Evolutionary conservation across 352 stramenopile species (phyloP).

Genomic region (Stephanocyclus meneghinianus): DNA sequence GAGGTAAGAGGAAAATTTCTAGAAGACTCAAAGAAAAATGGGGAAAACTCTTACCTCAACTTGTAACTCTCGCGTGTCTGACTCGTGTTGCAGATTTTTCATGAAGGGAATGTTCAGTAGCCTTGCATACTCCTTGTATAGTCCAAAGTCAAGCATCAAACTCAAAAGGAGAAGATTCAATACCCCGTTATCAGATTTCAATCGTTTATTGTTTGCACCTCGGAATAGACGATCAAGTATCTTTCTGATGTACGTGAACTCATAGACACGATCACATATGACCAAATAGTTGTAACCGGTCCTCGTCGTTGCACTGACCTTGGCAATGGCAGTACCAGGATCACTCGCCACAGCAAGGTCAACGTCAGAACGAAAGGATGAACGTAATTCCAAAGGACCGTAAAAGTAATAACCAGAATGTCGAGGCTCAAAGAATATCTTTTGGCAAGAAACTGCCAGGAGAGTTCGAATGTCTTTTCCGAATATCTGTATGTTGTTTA

Average conservation of each 20-base stretch:
- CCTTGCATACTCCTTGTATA: constrained; percentile 57
- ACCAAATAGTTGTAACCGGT: constrained; percentile 40
- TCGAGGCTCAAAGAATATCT: constrained; percentile 61
- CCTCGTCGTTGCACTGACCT: constrained; percentile 33
- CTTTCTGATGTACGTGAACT: constrained; percentile 59
- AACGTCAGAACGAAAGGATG: constrained; percentile 40
- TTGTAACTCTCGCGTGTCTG: constrained; percentile 58
- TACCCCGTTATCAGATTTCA: constrained; percentile 66
- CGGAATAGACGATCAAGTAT: constrained; percentile 54
- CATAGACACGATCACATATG: constrained; percentile 60
- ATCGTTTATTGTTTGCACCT: constrained; percentile 32
- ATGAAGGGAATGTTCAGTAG: constrained; percentile 69
- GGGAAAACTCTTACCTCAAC: constrained; percentile 39
- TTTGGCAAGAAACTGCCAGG: constrained; percentile 60
- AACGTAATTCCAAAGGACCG: constrained; percentile 52
- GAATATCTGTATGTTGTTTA: constrained; percentile 67
- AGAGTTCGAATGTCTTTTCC: constrained; percentile 64
- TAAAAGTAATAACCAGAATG: constrained; percentile 65
- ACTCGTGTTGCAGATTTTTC: constrained; percentile 64
- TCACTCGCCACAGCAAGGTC: constrained; percentile 56
- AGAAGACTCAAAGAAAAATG: neutral
- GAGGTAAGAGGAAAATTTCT: neutral
- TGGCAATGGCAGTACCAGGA: constrained; percentile 37
- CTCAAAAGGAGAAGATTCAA: constrained; percentile 64
- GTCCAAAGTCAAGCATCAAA: constrained; percentile 66